These are phyloP conservation scores for Diaporthe citrichinensis DNA, from an alignment of 2,329 filamentous ascomycete genomes.

Conservation along the genomic window DNA sequence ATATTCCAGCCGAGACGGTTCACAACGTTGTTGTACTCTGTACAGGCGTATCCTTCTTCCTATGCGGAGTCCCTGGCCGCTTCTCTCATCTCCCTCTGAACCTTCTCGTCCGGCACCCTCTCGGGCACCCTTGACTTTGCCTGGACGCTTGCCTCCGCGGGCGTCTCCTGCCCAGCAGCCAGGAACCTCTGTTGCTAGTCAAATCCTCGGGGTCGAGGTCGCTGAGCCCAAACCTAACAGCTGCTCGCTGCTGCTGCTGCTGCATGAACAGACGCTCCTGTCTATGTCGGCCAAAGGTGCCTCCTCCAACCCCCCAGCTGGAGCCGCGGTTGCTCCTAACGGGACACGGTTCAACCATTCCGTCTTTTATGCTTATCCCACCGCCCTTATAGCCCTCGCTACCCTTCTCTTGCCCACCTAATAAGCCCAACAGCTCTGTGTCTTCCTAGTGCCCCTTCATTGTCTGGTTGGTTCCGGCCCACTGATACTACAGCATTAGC, in stretches of 20 bases:
- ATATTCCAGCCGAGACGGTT: conserved; percentile 58
- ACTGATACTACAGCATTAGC: conserved; percentile 61
- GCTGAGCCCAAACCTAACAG: neutral
- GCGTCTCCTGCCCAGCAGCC: conserved; percentile 20
- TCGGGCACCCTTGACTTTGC: conserved; percentile 21
- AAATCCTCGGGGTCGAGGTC: conserved; percentile 31
- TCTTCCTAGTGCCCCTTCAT: conserved; percentile 44
- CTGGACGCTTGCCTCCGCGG: conserved; percentile 39
- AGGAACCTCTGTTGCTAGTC: conserved; percentile 28
- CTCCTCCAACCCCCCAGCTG: conserved; percentile 15
- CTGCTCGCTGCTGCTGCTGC: conserved; percentile 17
- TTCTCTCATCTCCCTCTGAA: conserved; percentile 43
- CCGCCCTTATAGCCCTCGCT: conserved; percentile 27
- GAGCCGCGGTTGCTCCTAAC: conserved; percentile 22
- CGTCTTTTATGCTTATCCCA: conserved; percentile 32
- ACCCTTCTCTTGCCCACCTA: conserved; percentile 30
- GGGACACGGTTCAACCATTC: conserved; percentile 15
- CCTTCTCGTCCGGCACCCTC: conserved; percentile 41
- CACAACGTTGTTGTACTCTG: conserved; percentile 46
- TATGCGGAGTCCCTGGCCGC: conserved; percentile 47
- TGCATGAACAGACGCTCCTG: conserved; percentile 19
- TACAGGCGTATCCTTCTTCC: conserved; percentile 42
- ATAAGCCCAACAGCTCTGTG: conserved; percentile 35
- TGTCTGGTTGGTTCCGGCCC: conserved; percentile 54
- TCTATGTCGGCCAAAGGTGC: conserved; percentile 11